A percentile compares a stretch with the other conserved stretches of the same genome.
phyloP scores from a whole-genome alignment of 2,329 filamentous ascomycete species.

The Nemania sp. region DNA sequence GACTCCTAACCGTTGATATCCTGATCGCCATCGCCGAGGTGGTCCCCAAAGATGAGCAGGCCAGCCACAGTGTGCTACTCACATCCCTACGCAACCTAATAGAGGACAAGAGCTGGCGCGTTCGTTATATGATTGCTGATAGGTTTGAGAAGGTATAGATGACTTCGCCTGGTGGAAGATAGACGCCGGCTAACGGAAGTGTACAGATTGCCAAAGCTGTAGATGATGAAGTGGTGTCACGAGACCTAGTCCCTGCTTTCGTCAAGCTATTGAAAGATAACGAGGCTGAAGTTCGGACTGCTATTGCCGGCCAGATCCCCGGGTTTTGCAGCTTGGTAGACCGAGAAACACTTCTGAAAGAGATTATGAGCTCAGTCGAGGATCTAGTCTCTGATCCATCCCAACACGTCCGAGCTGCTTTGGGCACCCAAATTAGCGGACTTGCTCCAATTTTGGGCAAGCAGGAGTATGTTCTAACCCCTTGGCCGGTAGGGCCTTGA shows the following conservation, averaged over 20 bases:
- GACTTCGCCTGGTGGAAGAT: conserved; percentile 23
- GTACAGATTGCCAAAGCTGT: conserved; percentile 94
- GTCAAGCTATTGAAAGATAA: conserved; percentile 98
- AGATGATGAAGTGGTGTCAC: conserved; percentile 92
- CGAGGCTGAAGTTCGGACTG: conserved; percentile 96
- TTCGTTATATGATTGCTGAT: conserved; percentile 99
- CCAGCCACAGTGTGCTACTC: conserved; percentile 92
- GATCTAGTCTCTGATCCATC: conserved; percentile 96
- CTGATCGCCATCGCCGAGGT: conserved; percentile 96
- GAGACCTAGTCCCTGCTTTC: conserved; percentile 95
- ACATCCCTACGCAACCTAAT: conserved; percentile 92
- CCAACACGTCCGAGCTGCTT: conserved; percentile 94
- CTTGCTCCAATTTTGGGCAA: conserved; percentile 97
- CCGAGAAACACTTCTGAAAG: conserved; percentile 86
- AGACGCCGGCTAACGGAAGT: conserved; percentile 10
- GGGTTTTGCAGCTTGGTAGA: conserved; percentile 95
- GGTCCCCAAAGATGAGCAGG: conserved; percentile 97
- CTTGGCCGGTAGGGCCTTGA: conserved; percentile 35
- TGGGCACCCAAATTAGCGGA: conserved; percentile 96
- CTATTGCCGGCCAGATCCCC: conserved; percentile 96
- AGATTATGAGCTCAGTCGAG: conserved; percentile 96
- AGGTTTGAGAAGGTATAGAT: conserved; percentile 90
- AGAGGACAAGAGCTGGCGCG: conserved; percentile 99
- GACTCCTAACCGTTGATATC: conserved; percentile 94
- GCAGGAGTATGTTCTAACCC: conserved; percentile 77